Conservation (phyloP, 2,329 filamentous ascomycete genomes). For the Neoarthrinium moseri region DNA sequence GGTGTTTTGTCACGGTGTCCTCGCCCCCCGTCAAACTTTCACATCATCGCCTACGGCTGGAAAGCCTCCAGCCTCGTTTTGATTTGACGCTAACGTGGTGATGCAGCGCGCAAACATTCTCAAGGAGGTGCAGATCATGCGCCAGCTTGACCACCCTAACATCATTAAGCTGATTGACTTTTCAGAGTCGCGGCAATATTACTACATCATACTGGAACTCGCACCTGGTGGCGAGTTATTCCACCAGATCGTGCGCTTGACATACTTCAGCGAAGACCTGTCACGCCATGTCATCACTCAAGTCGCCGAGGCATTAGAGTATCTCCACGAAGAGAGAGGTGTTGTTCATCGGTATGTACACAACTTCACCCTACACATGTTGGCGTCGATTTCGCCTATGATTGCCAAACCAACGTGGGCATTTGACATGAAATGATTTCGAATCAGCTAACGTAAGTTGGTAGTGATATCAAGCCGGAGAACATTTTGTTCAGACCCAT, state of each 20-base stretch:
- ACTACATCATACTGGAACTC: conserved; percentile 94
- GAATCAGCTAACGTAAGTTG: conserved; percentile 15
- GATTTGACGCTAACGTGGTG: conserved; percentile 27
- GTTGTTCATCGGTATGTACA: conserved; percentile 88
- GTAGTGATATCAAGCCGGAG: conserved; percentile 95
- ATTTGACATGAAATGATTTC: no score
- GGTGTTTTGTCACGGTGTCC: no score
- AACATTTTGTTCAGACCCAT: conserved; percentile 92
- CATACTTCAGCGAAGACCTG: conserved; percentile 96
- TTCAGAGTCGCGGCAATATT: conserved; percentile 89
- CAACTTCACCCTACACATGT: neutral
- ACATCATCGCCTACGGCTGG: no score
- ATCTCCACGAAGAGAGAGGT: conserved; percentile 90
- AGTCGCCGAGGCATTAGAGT: conserved; percentile 91
- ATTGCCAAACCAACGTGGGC: no score
- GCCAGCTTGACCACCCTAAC: conserved; percentile 92
- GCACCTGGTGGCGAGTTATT: conserved; percentile 95
- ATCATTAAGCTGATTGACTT: conserved; percentile 94
- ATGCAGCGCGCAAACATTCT: conserved; percentile 89
- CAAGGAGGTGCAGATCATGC: conserved; percentile 99
- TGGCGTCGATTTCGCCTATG: neutral
- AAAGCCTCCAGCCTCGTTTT: no score
- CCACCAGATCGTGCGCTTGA: conserved; percentile 96
- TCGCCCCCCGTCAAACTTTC: no score
- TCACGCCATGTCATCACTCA: conserved; percentile 93